Conservation (phyloP, 768 basidiomycete genomes). For the Pholiota microspora region DNA sequence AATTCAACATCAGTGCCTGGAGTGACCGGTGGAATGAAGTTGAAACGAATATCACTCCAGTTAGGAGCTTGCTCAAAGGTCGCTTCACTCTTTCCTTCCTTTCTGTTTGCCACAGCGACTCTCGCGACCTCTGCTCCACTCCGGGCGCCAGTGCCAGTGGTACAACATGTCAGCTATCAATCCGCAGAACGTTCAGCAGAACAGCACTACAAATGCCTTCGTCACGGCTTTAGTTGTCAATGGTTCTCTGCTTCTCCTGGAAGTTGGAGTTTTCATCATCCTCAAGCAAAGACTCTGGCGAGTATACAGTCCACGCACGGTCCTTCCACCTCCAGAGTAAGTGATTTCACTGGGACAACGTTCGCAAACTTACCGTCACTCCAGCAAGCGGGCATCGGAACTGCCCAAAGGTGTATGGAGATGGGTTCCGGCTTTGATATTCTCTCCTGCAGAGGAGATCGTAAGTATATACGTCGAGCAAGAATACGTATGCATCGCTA, state of each 20-base stretch:
- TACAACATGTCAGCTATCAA: constrained; percentile 5
- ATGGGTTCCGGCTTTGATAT: constrained; percentile 49
- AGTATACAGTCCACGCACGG: constrained; percentile 63
- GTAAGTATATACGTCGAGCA: constrained; percentile 26
- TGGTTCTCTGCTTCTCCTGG: constrained; percentile 38
- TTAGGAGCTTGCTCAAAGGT: no score
- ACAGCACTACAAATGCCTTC: constrained; percentile 47
- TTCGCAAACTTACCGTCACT: background rate
- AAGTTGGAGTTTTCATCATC: constrained; percentile 55
- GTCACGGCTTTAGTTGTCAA: constrained; percentile 62
- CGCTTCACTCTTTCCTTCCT: no score
- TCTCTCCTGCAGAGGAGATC: constrained; percentile 41
- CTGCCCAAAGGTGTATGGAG: constrained; percentile 44
- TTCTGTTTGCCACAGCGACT: no score
- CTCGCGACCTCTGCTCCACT: no score
- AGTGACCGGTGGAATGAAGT: no score
- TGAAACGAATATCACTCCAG: no score
- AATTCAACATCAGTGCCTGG: no score
- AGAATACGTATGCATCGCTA: background rate
- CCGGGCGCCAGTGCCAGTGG: background rate
- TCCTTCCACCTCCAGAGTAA: constrained; percentile 55
- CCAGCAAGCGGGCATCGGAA: constrained; percentile 42
- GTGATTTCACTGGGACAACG: constrained; percentile 16
- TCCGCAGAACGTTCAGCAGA: constrained; percentile 12
- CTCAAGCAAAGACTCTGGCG: constrained; percentile 54